phyloP scores from a whole-genome alignment of 345 rosid genomes.

The Brassica rapa region DNA sequence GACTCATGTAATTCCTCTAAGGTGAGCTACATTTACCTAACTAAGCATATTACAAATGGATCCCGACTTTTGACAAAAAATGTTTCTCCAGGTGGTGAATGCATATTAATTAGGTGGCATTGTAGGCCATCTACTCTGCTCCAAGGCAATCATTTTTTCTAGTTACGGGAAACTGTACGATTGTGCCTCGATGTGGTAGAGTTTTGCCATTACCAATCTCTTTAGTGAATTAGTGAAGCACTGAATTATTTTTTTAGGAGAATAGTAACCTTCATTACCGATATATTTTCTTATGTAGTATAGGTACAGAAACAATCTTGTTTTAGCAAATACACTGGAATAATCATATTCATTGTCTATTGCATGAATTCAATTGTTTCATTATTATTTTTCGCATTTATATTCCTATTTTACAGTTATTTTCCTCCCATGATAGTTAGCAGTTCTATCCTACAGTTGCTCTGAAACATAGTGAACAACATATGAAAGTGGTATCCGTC shows the following conservation, averaged over 20 bases:
- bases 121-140: slow-evolving; percentile 3
- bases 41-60: background rate
- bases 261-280: background rate
- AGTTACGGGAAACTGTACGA: background rate
- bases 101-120: slow-evolving; percentile 63
- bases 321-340: background rate
- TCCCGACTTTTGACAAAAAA: slow-evolving; percentile 9
- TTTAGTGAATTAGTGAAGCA: background rate
- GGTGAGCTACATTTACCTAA: slow-evolving; percentile 42
- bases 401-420: background rate
- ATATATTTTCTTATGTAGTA: background rate
- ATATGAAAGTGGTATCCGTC: background rate
- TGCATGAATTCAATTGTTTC: background rate
- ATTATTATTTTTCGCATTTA: background rate
- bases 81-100: slow-evolving; percentile 54
- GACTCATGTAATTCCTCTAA: slow-evolving; percentile 60
- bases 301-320: background rate
- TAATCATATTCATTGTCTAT: background rate
- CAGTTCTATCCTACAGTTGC: background rate
- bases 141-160: background rate
- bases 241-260: background rate
- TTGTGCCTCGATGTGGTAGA: background rate
- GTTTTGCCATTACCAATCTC: background rate
- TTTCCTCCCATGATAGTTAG: slow-evolving; percentile 8
- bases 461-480: slow-evolving; percentile 4